A percentile compares a stretch with the other conserved stretches of the same genome.
Conservation (phyloP, 106 monocot genomes). For the Acorus calamus region DNA sequence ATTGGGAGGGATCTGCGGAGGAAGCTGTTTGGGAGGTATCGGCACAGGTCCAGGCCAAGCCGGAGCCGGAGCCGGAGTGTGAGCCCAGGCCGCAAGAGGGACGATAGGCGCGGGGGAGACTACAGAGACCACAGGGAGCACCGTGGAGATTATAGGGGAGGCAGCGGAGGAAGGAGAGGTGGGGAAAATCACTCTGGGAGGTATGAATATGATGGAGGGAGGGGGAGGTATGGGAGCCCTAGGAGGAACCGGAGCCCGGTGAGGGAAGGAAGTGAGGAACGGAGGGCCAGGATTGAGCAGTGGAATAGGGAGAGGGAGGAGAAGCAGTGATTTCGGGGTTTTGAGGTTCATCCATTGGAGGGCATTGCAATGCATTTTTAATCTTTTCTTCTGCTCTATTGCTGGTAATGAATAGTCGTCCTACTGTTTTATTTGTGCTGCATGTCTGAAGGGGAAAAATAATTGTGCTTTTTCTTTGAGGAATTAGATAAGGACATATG, state of each 20-base stretch:
- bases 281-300: constrained; percentile 30
- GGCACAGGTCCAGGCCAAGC: constrained; percentile 11
- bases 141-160: constrained; percentile 2
- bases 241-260: constrained; percentile 16
- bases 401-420: no score
- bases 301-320: constrained; percentile 35
- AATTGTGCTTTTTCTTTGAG: no score
- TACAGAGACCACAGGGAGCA: constrained; percentile 12
- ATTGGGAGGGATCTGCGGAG: constrained; percentile 35
- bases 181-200: constrained; percentile 3
- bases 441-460: no score
- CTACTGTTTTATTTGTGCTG: no score
- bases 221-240: constrained; percentile 17
- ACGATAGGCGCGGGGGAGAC: no score
- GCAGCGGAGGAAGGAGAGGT: constrained; percentile 5
- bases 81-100: constrained; percentile 3
- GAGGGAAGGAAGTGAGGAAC: constrained; percentile 24
- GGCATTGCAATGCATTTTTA: no score
- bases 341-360: no score
- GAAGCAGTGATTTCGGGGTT: constrained; percentile 1
- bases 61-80: constrained; percentile 23
- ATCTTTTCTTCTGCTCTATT: no score
- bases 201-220: constrained; percentile 17
- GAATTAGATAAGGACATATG: no score
- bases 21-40: constrained; percentile 25